Conservation (phyloP, 345 rosid species). For the Turnera subulata region DNA sequence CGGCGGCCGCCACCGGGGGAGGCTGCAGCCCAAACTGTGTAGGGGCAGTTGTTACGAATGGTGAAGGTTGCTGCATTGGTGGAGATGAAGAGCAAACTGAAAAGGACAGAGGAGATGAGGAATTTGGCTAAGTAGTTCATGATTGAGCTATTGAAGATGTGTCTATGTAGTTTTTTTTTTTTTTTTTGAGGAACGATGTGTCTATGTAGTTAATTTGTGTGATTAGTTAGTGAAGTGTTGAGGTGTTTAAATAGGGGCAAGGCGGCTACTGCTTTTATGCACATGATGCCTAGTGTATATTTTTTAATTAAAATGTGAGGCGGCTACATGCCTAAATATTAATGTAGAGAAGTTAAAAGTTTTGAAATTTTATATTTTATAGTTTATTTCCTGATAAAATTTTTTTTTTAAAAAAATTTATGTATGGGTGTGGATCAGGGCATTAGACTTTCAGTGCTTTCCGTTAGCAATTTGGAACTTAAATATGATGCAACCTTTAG, state of each 20-base stretch:
- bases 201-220: background rate
- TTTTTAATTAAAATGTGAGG: background rate
- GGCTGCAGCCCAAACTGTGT: conserved; percentile 50
- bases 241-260: background rate
- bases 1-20: conserved; percentile 38
- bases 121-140: background rate
- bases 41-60: conserved; percentile 32
- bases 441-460: no score
- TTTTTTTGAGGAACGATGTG: no score
- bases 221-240: background rate
- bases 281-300: background rate
- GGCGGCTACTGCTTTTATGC: background rate
- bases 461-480: no score
- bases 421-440: no score
- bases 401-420: no score
- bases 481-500: no score
- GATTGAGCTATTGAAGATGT: background rate
- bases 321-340: background rate
- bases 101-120: background rate
- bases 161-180: no score
- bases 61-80: conserved; percentile 17
- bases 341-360: no score
- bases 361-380: no score
- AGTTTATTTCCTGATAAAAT: no score
- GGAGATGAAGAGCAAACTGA: background rate